Evolutionary conservation across 768 basidiomycete species (phyloP), one percentile per base, ranked within the genome.

Genomic region (Lentinula sp.): DNA sequence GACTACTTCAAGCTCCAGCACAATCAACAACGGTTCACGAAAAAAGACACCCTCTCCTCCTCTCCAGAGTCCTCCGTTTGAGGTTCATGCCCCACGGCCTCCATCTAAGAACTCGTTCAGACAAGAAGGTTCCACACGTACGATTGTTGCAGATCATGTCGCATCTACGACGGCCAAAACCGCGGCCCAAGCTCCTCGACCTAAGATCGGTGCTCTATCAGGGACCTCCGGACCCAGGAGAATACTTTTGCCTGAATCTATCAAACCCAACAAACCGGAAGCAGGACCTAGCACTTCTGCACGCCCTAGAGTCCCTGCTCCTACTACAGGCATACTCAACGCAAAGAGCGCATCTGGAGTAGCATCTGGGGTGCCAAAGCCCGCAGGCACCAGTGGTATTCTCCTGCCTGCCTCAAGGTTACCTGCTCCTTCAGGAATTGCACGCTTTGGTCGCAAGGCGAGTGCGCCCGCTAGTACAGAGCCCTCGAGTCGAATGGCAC

Each of bases 101-200:
- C 51, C 52, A 59, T 64, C 48, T 48, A 67, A 62, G 32, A 63
- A 56, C 13, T 63, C 65, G 13, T 3, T 8, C 18, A 37, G 39
- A 37, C 59, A n/a, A 6, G 59, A n/a, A 54, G 77, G 77, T 15
- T 75, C 78, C 42, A 71, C 75, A 57, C 73, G 80, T 32, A 69
- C 79, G 58, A 69, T 70, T 8, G 65, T 72, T 40, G 21, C 55
- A 46, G 34, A 63, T 57, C 49, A 53, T 9, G 32, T 18, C 15
- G 37, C 21, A 18, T n/a, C 45, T 10, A 31, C 52, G 34, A 60
- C 45, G 43, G 42, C 31, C 6, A 21, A 43, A 39, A 28, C 34
- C 13, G 31, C 32, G 28, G 18, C 37, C 40, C 39, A 50, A 1
- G 10, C 34, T 31, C 48, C 35, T 16, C 63, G 58, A 55, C 61